Percentiles rank a stretch among this genome's conserved stretches.
Conservation (phyloP, 225 moss, liverwort and hornwort species). For the Bryoerythrophyllum caledonicum region DNA sequence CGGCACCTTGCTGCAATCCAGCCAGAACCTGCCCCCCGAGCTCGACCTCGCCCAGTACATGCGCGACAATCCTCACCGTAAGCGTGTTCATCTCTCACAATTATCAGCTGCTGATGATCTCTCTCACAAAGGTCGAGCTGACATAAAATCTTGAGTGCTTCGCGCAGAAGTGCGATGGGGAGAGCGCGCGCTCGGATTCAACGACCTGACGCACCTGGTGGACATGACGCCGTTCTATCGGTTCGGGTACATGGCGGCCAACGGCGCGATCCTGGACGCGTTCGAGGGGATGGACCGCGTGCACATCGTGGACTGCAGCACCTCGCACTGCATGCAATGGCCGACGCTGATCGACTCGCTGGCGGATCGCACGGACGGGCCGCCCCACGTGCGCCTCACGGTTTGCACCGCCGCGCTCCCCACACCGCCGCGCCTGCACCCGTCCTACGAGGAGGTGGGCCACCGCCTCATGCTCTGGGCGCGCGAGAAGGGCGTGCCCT, state of each 20-base stretch:
- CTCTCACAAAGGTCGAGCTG: not conserved
- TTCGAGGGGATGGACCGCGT: slow-evolving; percentile 69
- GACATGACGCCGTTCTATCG: slow-evolving; percentile 86
- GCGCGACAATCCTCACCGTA: slow-evolving; percentile 19
- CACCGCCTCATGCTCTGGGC: slow-evolving; percentile 57
- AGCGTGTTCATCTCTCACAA: not conserved
- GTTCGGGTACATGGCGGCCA: slow-evolving; percentile 82
- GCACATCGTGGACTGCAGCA: slow-evolving; percentile 75
- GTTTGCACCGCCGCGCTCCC: slow-evolving; percentile 47
- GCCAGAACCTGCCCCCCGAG: slow-evolving; percentile 3
- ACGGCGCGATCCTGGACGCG: slow-evolving; percentile 72
- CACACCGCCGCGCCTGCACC: slow-evolving; percentile 53
- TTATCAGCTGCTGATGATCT: not conserved
- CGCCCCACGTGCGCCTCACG: slow-evolving; percentile 77
- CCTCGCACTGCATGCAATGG: slow-evolving; percentile 82
- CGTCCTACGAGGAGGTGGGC: slow-evolving; percentile 54
- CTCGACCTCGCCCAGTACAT: slow-evolving; percentile 8
- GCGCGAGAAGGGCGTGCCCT: slow-evolving; percentile 53
- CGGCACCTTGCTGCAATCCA: slow-evolving; percentile 36
- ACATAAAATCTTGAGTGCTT: not conserved
- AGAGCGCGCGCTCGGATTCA: slow-evolving; percentile 46
- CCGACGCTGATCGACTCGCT: slow-evolving; percentile 79
- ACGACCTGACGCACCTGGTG: slow-evolving; percentile 67
- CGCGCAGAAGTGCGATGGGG: slow-evolving; percentile 43
- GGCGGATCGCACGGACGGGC: slow-evolving; percentile 57